phyloP scores from a whole-genome alignment of 2,329 filamentous ascomycete species.

The Penicillium sp. region DNA sequence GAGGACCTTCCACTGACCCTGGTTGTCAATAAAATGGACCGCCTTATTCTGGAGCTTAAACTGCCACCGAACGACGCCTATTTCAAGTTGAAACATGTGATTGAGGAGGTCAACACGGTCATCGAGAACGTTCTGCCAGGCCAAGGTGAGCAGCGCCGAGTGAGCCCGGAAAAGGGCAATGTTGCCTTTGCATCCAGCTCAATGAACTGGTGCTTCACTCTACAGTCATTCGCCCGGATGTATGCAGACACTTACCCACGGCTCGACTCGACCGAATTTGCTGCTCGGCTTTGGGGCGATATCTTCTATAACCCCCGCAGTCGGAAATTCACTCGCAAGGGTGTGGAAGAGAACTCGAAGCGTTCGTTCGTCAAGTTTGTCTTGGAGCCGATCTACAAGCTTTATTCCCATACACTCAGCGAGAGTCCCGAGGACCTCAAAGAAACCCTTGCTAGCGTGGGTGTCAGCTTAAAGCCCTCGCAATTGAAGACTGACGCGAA shows the following conservation, averaged over 20 bases:
- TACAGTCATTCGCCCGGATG: conserved; percentile 94
- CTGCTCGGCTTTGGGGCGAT: conserved; percentile 87
- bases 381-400: conserved; percentile 94
- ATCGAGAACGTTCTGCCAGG: conserved; percentile 87
- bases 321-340: conserved; percentile 88
- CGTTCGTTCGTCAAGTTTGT: conserved; percentile 93
- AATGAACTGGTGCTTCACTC: conserved; percentile 96
- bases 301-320: conserved; percentile 92
- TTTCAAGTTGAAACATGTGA: conserved; percentile 98
- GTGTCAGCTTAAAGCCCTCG: conserved; percentile 85
- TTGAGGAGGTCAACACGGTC: conserved; percentile 95
- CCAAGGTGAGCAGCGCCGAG: conserved; percentile 71
- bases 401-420: conserved; percentile 93
- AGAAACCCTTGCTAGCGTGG: conserved; percentile 72
- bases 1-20: conserved; percentile 87
- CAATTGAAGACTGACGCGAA: conserved; percentile 90
- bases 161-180: conserved; percentile 96
- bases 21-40: conserved; percentile 96
- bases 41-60: conserved; percentile 89
- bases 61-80: conserved; percentile 94
- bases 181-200: conserved; percentile 93
- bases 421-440: conserved; percentile 84
- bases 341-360: conserved; percentile 74
- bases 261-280: conserved; percentile 80
- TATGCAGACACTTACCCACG: conserved; percentile 86